Percentiles rank a stretch among this genome's conserved stretches.
phyloP scores from a whole-genome alignment of 208 protist species.

The Crithidia acanthocephali region DNA sequence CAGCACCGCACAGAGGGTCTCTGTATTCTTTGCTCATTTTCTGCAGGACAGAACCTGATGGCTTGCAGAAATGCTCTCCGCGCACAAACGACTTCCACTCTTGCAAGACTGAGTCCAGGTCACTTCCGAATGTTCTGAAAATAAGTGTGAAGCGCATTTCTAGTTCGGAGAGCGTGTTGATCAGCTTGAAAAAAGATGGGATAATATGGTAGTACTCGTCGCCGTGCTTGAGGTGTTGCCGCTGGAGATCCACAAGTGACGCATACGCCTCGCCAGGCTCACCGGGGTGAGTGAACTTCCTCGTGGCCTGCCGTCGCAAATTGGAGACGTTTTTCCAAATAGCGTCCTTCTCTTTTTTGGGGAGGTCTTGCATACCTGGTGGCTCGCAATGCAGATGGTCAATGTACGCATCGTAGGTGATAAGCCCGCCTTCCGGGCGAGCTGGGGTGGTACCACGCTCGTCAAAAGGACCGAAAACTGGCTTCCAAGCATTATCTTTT shows the following conservation, averaged over 20 bases:
- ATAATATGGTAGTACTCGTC: conserved; percentile 64
- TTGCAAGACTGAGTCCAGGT: conserved; percentile 67
- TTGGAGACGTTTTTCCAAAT: conserved; percentile 72
- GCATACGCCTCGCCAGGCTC: conserved; percentile 65
- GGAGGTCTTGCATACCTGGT: conserved; percentile 65
- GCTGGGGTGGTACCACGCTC: not conserved
- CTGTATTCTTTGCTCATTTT: conserved; percentile 44
- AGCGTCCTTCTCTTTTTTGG: conserved; percentile 49
- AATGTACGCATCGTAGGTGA: conserved; percentile 76
- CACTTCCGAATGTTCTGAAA: conserved; percentile 90
- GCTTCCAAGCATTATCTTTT: conserved; percentile 37
- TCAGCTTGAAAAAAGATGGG: conserved; percentile 83
- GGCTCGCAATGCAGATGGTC: conserved; percentile 66
- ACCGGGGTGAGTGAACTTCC: conserved; percentile 70
- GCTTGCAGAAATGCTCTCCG: conserved; percentile 72
- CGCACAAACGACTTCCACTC: conserved; percentile 84
- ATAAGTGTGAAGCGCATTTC: conserved; percentile 87
- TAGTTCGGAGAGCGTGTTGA: conserved; percentile 83
- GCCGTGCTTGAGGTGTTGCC: conserved; percentile 37
- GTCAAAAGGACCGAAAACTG: conserved; percentile 63
- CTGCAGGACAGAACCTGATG: conserved; percentile 52
- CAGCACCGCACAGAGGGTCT: conserved; percentile 60
- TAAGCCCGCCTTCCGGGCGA: conserved; percentile 16
- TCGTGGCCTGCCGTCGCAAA: conserved; percentile 45
- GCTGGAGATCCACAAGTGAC: conserved; percentile 74